phyloP scores from a whole-genome alignment of 495 filamentous ascomycete species.

The Xylaria palmicola region DNA sequence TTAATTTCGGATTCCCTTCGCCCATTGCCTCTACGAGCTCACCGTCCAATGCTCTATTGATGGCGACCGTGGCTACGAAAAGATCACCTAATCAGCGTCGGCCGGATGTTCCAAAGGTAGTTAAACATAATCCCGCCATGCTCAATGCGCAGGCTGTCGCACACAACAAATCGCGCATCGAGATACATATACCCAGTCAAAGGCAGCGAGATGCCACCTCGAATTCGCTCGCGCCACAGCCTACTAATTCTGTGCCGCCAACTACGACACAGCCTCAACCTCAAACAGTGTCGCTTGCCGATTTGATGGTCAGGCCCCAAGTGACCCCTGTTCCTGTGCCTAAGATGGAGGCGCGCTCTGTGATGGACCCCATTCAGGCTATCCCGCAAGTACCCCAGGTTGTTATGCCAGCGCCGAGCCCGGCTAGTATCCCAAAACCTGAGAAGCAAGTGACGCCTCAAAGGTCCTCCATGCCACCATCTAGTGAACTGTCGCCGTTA shows the following conservation, averaged over 20 bases:
- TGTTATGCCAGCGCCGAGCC: slow-evolving; percentile 1
- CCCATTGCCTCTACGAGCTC: slow-evolving; percentile 27
- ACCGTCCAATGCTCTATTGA: slow-evolving; percentile 16
- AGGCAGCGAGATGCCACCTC: slow-evolving; percentile 25
- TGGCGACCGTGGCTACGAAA: slow-evolving; percentile 21
- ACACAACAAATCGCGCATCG: slow-evolving; percentile 30
- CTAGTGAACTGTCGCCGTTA: slow-evolving; percentile 2
- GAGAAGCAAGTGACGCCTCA: slow-evolving; percentile 9
- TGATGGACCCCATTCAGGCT: slow-evolving; percentile 11
- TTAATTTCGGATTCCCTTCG: slow-evolving; percentile 35
- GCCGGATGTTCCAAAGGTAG: slow-evolving; percentile 23
- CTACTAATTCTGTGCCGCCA: slow-evolving; percentile 9
- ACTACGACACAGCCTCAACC: slow-evolving; percentile 20
- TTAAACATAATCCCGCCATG: slow-evolving; percentile 27
- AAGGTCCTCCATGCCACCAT: not conserved
- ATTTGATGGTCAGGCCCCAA: slow-evolving; percentile 28
- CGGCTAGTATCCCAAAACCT: slow-evolving; percentile 2
- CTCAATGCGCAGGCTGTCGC: slow-evolving; percentile 26
- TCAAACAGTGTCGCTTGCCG: slow-evolving; percentile 31
- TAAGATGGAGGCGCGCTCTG: slow-evolving; percentile 9
- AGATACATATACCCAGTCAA: slow-evolving; percentile 28
- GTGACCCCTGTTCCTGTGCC: slow-evolving; percentile 12
- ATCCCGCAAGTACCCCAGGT: slow-evolving; percentile 9
- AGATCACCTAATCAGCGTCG: slow-evolving; percentile 24
- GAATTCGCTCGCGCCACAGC: slow-evolving; percentile 15